Base-by-base conservation (phyloP, 306 rosid species). In the Pyrus bretschneideri region DNA sequence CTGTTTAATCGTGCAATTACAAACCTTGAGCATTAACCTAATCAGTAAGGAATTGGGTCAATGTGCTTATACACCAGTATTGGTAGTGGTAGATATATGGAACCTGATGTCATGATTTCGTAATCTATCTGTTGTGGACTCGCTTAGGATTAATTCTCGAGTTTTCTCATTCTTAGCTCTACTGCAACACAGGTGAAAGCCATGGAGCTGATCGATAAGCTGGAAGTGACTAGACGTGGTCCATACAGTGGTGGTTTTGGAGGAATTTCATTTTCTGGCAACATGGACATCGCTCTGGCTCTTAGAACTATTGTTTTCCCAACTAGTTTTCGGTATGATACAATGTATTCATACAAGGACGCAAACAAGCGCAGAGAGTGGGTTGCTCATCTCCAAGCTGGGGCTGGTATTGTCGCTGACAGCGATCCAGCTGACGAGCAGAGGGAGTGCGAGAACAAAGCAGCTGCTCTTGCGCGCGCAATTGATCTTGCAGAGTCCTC, bases 231-330 rank as follows among this genome's bases (percentile, higher is more conserved):
- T 25, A 89, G 99, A 79, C 96, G 99, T 2, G 99, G 99, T 42
- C 98, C 99, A 29, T 96, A 96, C 71, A 92, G 99, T 19, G 99
- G 99, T 4, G 99, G 99, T 29, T 92, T 96, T 73, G 99, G 99
- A 67, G 89, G 96, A 84, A 85, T 96, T 73, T 90, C 99, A 19
- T 96, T 96, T 68, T 76, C 84, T 19, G 99, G 97, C 46, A 90
- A 89, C 78, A 88, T 96, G 97, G 98, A 91, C 78, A 87, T 96
- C 11, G 96, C 99, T 73, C 99, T 96, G 65, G 99, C 97, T 61
- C 76, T 96, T 77, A 87, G 97, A 83, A 92, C 99, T 67, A 84
- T 96, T 8, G 91, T 92, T 35, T 96, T 92, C 85, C 98, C 99
- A 40, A 92, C 97, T 2, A 83, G 73, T 40, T 60, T 89, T 54